Evolutionary conservation across 2,329 filamentous ascomycete genomes (phyloP), one percentile per base, ranked within the genome.

Genomic region (Xylariaceae sp.): DNA sequence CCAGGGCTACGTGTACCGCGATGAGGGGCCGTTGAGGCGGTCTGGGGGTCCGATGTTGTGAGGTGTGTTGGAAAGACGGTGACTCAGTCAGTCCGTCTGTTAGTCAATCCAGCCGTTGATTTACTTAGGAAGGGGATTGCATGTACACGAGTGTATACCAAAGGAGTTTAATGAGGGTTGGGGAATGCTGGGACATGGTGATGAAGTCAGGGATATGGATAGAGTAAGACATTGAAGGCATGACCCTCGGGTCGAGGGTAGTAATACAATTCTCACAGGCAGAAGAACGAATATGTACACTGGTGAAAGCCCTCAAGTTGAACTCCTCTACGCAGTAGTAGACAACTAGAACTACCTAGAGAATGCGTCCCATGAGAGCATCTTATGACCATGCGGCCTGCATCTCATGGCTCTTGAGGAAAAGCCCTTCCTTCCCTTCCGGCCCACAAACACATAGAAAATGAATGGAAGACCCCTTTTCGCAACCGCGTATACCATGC

Each of bases 1-100:
- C 15, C 75, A 80, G 48, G 85, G 85, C 1, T 88, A 88, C 67
- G 75, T 81, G n/a, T 86, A 83, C 64, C 80, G 80, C 59, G 78
- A 81, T 62, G 71, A 69, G 13, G 68, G 71, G 58, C 70, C 53
- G 71, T 57, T 67, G 62, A 65, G 58, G 61, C 62, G 54, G 70
- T 55, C 60, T 66, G 57, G 51, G 61, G 63, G 65, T 35, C 71
- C 75, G 53, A 75, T 73, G 70, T 62, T 79, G 63, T 80, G 68
- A 77, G 48, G 23, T 30, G 23, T 30, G 23, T 6, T 30, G 23
- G 23, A 13, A 37, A 10, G 35, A n/a, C 3, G 10, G 17, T 15
- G 51, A 17, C 45, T 4, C n/a, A 15, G n/a, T n/a, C 10, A 17
- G 15, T 51, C 17, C 9, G 5, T 17, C 17, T 17, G 17, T 17